A percentile compares a stretch with the other conserved stretches of the same genome.
These are phyloP conservation scores for Chondrus crispus DNA, from an alignment of 23 red algal species.

Conservation along the genomic window DNA sequence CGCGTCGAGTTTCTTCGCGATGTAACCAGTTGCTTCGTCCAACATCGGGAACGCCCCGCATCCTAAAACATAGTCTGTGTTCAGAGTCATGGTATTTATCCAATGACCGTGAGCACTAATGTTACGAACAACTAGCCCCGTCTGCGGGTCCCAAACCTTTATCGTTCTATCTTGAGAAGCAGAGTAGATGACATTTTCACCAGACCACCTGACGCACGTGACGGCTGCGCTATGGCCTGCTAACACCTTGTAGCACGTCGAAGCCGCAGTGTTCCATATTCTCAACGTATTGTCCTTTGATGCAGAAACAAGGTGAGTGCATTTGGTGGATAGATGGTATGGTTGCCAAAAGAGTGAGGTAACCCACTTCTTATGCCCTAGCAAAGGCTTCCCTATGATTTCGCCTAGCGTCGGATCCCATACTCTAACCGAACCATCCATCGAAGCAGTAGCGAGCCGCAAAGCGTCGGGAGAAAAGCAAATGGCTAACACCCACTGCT, in stretches of 20 bases:
- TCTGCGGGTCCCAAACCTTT: constrained; percentile 54
- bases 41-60: constrained; percentile 76
- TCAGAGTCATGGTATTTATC: constrained; percentile 90
- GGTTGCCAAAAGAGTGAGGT: constrained; percentile 81
- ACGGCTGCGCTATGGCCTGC: constrained; percentile 77
- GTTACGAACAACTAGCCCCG: constrained; percentile 39
- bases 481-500: constrained; percentile 79
- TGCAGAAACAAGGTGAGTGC: constrained; percentile 21
- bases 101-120: constrained; percentile 90
- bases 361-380: constrained; percentile 80
- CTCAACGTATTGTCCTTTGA: constrained; percentile 80
- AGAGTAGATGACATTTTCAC: constrained; percentile 84
- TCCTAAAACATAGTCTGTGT: constrained; percentile 74
- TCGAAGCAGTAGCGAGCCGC: constrained; percentile 31
- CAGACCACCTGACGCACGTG: constrained; percentile 81
- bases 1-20: constrained; percentile 1
- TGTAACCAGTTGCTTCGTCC: constrained; percentile 15
- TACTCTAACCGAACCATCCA: constrained; percentile 25
- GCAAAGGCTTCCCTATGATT: not conserved
- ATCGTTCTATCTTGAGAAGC: constrained; percentile 88
- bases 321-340: constrained; percentile 51
- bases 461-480: constrained; percentile 69
- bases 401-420: constrained; percentile 10
- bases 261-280: constrained; percentile 72
- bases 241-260: constrained; percentile 46